Percentiles rank a stretch among this genome's conserved stretches.
Evolutionary conservation across 2,329 filamentous ascomycete genomes (phyloP).

Genomic region (Chalaropsis thielavioides): DNA sequence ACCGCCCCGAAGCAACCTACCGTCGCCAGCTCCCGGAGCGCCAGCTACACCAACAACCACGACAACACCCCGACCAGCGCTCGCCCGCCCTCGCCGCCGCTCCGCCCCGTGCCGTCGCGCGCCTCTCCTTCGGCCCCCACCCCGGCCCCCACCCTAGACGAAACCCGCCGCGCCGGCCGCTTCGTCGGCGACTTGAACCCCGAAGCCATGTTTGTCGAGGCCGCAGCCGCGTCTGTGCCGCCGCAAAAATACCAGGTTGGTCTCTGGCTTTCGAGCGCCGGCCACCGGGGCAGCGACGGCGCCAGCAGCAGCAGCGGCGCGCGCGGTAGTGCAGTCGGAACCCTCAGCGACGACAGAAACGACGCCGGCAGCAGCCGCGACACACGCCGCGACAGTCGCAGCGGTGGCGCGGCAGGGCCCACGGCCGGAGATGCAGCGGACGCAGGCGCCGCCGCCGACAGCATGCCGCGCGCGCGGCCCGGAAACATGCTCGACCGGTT

Average conservation of each 20-base stretch:
- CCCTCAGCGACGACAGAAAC: not conserved
- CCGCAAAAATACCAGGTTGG: constrained; percentile 37
- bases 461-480: not conserved
- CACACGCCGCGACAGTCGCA: not conserved
- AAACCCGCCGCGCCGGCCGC: constrained; percentile 25
- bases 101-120: not conserved
- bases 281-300: not conserved
- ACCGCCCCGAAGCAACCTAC: not conserved
- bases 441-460: not conserved
- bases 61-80: not conserved
- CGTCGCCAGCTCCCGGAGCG: not conserved
- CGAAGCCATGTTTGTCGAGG: constrained; percentile 45
- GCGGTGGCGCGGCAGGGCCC: not conserved
- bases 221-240: constrained; percentile 29
- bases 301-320: not conserved
- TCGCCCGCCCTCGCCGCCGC: not conserved
- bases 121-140: constrained; percentile 7
- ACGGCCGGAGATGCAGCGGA: not conserved
- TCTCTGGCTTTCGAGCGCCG: constrained; percentile 33
- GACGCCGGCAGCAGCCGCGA: not conserved
- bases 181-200: constrained; percentile 47
- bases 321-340: not conserved
- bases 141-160: not conserved
- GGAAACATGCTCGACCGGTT: constrained; percentile 28
- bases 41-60: not conserved